These are phyloP conservation scores for Annulohypoxylon moriforme DNA, from an alignment of 495 filamentous ascomycete species.

Conservation along the genomic window DNA sequence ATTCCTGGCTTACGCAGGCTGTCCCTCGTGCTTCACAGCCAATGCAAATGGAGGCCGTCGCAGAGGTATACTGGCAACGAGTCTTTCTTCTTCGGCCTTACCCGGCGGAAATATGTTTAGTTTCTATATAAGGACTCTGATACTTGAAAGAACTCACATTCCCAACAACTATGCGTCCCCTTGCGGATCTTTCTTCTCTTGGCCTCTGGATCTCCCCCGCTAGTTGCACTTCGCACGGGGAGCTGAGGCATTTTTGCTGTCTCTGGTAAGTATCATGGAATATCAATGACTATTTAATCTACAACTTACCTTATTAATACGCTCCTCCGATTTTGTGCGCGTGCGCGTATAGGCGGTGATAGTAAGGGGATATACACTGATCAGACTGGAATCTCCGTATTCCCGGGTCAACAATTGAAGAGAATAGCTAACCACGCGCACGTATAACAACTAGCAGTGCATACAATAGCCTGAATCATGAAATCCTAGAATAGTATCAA, in stretches of 20 bases:
- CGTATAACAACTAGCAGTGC: not conserved
- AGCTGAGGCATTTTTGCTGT: slow-evolving; percentile 27
- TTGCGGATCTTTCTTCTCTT: slow-evolving; percentile 64
- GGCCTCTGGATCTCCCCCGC: slow-evolving; percentile 17
- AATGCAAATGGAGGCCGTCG: slow-evolving; percentile 54
- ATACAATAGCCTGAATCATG: not conserved
- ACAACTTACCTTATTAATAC: not conserved
- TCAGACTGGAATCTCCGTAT: not conserved
- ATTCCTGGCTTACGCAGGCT: slow-evolving; percentile 63
- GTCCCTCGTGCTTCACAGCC: slow-evolving; percentile 61
- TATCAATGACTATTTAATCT: not conserved
- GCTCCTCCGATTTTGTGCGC: not conserved
- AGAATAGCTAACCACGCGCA: not conserved
- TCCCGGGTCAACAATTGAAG: not conserved
- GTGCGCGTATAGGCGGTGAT: not conserved
- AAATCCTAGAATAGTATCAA: not conserved
- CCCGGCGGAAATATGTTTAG: slow-evolving; percentile 7
- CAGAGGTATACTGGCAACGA: slow-evolving; percentile 56
- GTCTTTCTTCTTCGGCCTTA: slow-evolving; percentile 61
- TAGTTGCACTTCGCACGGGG: slow-evolving; percentile 14
- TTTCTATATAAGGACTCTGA: slow-evolving; percentile 5
- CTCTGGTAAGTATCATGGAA: not conserved
- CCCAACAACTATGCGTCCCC: slow-evolving; percentile 67
- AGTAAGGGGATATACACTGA: not conserved
- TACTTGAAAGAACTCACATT: slow-evolving; percentile 56